phyloP scores from a whole-genome alignment of 768 basidiomycete genomes.

The Podaxis carcinomalis region DNA sequence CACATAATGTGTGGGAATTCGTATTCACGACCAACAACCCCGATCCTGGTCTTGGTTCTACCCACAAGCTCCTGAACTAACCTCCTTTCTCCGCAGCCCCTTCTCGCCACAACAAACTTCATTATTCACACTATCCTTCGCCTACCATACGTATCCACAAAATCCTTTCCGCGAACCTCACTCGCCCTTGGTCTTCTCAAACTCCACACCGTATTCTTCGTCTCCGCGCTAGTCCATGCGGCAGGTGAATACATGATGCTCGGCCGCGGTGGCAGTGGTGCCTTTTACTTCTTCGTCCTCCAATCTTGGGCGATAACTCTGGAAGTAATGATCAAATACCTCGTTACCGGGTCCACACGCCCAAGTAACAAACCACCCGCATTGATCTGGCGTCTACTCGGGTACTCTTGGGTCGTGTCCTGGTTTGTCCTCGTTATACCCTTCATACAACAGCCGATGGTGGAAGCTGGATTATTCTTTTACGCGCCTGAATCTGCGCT shows the following conservation, averaged over 20 bases:
- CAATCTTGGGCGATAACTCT: constrained; percentile 25
- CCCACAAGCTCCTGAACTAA: background rate
- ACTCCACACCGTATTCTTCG: constrained; percentile 23
- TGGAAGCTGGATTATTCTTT: constrained; percentile 6
- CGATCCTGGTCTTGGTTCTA: background rate
- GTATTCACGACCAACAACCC: background rate
- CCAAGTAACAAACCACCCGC: background rate
- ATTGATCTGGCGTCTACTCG: background rate
- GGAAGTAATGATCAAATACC: constrained; percentile 18
- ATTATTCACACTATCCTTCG: constrained; percentile 19
- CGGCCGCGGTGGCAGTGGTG: constrained; percentile 13
- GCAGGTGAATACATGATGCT: constrained; percentile 25
- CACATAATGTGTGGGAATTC: background rate
- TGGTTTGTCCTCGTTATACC: constrained; percentile 11
- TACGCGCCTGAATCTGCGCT: background rate
- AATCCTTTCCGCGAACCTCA: constrained; percentile 16
- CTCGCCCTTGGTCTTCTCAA: constrained; percentile 12
- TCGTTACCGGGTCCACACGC: constrained; percentile 10
- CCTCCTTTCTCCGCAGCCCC: background rate
- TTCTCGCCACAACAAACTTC: background rate
- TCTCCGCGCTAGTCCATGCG: constrained; percentile 27
- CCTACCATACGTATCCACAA: constrained; percentile 23
- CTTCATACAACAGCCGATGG: constrained; percentile 11
- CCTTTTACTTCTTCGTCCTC: constrained; percentile 25
- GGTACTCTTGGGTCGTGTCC: constrained; percentile 12